A percentile compares a stretch with the other conserved stretches of the same genome.
Conservation (phyloP, 176 grass and related monocot species). For the Bonia amplexicaulis region DNA sequence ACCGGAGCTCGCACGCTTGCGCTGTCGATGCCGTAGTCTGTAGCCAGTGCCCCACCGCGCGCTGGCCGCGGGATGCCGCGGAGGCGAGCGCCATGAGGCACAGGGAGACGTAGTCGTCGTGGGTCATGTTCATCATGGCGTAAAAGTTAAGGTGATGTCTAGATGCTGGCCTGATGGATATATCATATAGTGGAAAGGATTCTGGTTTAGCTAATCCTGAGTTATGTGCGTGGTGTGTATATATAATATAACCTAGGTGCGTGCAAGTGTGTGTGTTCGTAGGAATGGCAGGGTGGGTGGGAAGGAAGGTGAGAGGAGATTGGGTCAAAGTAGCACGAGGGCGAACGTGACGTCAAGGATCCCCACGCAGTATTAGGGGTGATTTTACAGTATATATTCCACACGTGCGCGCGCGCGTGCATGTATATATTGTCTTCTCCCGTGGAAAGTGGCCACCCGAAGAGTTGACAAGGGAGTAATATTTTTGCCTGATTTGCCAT, state of each 20-base stretch:
- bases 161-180: not conserved
- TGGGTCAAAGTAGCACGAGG: slow-evolving; percentile 41
- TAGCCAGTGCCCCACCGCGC: not conserved
- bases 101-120: slow-evolving; percentile 59
- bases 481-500: not conserved
- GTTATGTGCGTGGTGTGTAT: not conserved
- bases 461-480: not conserved
- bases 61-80: not conserved
- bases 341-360: not conserved
- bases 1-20: slow-evolving; percentile 24
- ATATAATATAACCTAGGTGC: not conserved
- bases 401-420: not conserved
- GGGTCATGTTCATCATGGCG: slow-evolving; percentile 22
- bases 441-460: not conserved
- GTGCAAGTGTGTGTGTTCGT: not conserved
- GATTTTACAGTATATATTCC: not conserved
- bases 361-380: not conserved
- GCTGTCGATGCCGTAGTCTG: not conserved
- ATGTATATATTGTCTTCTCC: not conserved
- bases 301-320: not conserved
- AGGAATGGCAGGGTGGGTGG: not conserved
- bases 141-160: not conserved
- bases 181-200: not conserved
- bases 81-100: slow-evolving; percentile 48
- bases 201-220: not conserved